Evolutionary conservation across 495 filamentous ascomycete species (phyloP), one percentile per base, ranked within the genome.

Genomic region (Trichocladium uniseriatum): DNA sequence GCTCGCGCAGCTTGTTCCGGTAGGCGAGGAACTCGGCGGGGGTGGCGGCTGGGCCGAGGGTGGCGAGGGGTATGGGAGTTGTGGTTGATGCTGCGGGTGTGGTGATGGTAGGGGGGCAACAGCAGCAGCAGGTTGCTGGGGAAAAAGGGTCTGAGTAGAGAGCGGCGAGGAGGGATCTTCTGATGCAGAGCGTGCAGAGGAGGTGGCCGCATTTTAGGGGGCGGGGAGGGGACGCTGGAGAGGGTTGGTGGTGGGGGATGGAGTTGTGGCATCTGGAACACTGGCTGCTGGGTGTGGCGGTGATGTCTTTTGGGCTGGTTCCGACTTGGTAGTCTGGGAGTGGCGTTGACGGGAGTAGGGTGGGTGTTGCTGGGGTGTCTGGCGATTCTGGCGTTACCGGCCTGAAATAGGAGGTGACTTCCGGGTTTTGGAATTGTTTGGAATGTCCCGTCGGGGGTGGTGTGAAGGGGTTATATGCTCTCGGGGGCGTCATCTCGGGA

Each of bases 21-120:
- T 56, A 56, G 27, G 53, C 53, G 38, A 45, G 31, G 40, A 56
- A 56, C 44, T 56, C 42, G 19, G 43, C 24, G 10, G 43, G 34
- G 10, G 43, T 49, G 11, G 42, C 38, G 2, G 24, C 38, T 6
- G 36, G n/a, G 24, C 53, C 44, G 18, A 56, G 31, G 31, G 38
- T 22, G 9, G 53, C 39, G 21, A 45, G 43, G 3, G 53, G 53
- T 41, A 52, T 42, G n/a, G 45, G 19, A 29, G 29, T 35, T 43
- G 41, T 1, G n/a, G 27, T 44, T 34, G n/a, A 2, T 6, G 41
- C 13, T 24, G 42, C 18, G 15, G 2, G 4, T 24, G 15, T 38
- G n/a, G 18, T 20, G 5, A 7, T 5, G 5, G 5, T 38, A 13
- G 15, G 6, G 36, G 36, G 15, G 10, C 18, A 16, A 7, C 18